These are phyloP conservation scores for Dryas alaskensis DNA, from an alignment of 306 rosid species.

Conservation along the genomic window DNA sequence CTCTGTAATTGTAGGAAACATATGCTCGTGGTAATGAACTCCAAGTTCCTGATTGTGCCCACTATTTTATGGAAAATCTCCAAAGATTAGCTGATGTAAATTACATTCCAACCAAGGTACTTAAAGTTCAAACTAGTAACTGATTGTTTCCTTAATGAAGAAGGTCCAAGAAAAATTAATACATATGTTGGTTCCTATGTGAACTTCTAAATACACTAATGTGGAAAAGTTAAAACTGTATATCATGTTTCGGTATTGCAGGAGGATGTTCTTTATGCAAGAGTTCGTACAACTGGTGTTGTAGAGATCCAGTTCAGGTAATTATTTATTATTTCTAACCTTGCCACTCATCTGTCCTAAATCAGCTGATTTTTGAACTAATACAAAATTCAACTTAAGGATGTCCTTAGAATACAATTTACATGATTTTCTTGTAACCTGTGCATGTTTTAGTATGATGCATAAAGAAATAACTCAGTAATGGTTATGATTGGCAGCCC, in stretches of 20 bases:
- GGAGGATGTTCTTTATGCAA: constrained; percentile 95
- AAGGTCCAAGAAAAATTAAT: neutral
- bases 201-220: neutral
- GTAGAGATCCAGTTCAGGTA: constrained; percentile 99
- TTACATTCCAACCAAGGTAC: constrained; percentile 94
- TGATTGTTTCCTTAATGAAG: neutral
- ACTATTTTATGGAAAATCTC: constrained; percentile 90
- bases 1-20: constrained; percentile 67
- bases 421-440: neutral
- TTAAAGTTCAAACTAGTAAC: constrained; percentile 1
- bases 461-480: constrained; percentile 4
- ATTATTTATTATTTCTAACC: constrained; percentile 11
- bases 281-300: constrained; percentile 97
- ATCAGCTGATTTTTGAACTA: neutral
- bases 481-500: constrained; percentile 66
- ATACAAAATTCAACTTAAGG: neutral
- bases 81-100: constrained; percentile 71
- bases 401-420: neutral
- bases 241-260: constrained; percentile 35
- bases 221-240: neutral
- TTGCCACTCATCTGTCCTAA: neutral
- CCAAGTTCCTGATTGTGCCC: constrained; percentile 95
- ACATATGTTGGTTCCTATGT: neutral
- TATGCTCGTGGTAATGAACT: constrained; percentile 84
- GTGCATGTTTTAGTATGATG: constrained; percentile 4